phyloP scores from a whole-genome alignment of 345 rosid genomes.

The Sisymbrium altissimum region DNA sequence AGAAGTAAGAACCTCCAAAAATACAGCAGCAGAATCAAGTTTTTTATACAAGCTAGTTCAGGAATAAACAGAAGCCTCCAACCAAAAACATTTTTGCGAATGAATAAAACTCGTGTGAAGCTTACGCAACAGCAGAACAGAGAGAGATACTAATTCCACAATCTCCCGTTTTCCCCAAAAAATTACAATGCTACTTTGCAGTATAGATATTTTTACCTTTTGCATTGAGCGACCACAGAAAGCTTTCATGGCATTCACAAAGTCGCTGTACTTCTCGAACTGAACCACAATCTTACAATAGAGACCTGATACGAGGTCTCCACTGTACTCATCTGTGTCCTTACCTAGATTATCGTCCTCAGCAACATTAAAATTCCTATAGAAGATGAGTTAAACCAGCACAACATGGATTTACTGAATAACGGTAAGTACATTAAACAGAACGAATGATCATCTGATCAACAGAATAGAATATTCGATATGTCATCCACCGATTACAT shows the following conservation, averaged over 20 bases:
- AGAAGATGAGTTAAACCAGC: conserved; percentile 29
- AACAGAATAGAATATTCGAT: neutral
- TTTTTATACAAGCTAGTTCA: neutral
- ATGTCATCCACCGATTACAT: neutral
- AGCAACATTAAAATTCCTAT: conserved; percentile 82
- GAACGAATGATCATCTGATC: neutral
- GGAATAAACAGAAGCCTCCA: neutral
- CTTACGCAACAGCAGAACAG: neutral
- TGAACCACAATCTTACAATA: conserved; percentile 88
- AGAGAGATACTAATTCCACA: neutral
- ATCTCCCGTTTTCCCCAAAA: neutral
- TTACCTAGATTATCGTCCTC: conserved; percentile 70
- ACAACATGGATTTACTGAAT: conserved; percentile 15
- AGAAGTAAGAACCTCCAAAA: neutral
- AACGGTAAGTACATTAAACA: neutral
- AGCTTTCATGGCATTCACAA: conserved; percentile 68
- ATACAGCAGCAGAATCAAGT: neutral
- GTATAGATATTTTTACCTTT: conserved; percentile 46
- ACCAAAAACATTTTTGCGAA: neutral
- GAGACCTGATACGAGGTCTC: conserved; percentile 69
- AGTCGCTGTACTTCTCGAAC: conserved; percentile 72
- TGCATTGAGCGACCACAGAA: conserved; percentile 77
- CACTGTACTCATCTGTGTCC: conserved; percentile 46
- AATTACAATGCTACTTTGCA: neutral
- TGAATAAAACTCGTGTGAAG: neutral